Conservation (phyloP, 129 eudicot species). For the Centaurea solstitialis region DNA sequence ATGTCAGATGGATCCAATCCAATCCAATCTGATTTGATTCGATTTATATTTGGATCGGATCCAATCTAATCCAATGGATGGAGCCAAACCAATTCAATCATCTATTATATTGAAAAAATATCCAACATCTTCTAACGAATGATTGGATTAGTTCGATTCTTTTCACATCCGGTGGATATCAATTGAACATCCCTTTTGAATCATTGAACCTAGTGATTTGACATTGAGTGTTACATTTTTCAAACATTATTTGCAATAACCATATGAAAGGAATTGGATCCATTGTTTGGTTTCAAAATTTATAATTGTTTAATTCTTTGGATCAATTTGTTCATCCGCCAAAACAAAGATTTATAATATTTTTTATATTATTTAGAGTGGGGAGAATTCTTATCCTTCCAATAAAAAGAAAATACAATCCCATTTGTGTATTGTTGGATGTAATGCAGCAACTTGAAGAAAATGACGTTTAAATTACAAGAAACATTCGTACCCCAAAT, state of each 20-base stretch:
- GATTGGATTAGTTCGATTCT: no score
- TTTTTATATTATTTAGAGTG: not conserved
- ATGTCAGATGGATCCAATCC: no score
- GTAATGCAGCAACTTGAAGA: slow-evolving; percentile 10
- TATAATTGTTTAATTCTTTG: not conserved
- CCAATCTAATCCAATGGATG: no score
- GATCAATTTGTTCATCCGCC: not conserved
- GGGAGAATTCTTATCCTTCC: not conserved
- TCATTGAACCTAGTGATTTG: no score
- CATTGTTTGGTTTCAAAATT: not conserved
- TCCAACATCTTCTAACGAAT: no score
- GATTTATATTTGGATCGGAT: no score
- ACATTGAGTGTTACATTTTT: not conserved
- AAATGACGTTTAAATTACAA: slow-evolving; percentile 19
- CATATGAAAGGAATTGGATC: not conserved
- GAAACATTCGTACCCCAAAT: slow-evolving; percentile 1
- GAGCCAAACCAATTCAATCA: no score
- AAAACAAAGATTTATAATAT: not conserved
- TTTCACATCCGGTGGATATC: no score
- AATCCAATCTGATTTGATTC: no score
- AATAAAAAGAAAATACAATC: not conserved
- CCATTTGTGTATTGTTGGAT: slow-evolving; percentile 5
- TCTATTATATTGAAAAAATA: no score
- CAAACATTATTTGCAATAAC: not conserved
- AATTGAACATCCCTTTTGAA: no score